phyloP scores from a whole-genome alignment of 495 filamentous ascomycete genomes.

The Neurospora sp. region DNA sequence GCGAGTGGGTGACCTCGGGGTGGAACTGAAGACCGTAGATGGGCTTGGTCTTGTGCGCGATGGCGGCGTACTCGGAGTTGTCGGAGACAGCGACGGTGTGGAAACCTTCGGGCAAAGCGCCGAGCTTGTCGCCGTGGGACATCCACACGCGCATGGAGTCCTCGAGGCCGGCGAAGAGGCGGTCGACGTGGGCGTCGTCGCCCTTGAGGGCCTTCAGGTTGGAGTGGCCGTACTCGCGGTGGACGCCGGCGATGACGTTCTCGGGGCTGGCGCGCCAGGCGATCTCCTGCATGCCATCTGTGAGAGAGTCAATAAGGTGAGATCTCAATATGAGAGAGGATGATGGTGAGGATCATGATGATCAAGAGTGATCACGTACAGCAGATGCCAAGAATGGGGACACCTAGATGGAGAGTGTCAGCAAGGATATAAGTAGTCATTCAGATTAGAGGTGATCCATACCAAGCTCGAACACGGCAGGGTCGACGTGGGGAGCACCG shows the following conservation, averaged over 20 bases:
- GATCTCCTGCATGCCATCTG: conserved; percentile 48
- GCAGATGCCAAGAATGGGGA: conserved; percentile 49
- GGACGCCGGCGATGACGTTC: conserved; percentile 63
- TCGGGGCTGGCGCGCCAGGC: conserved; percentile 58
- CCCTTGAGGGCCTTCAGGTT: conserved; percentile 34
- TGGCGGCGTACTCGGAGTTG: conserved; percentile 69
- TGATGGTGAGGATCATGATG: too few species aligned
- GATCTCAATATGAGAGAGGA: too few species aligned
- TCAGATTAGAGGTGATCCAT: conserved; percentile 40
- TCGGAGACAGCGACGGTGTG: conserved; percentile 57
- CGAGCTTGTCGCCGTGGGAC: conserved; percentile 81
- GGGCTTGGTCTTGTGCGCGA: conserved; percentile 60
- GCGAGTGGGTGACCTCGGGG: conserved; percentile 70
- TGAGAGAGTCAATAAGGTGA: not conserved
- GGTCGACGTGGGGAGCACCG: conserved; percentile 46
- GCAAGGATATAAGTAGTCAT: not conserved
- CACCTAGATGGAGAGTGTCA: conserved; percentile 2
- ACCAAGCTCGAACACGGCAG: conserved; percentile 65
- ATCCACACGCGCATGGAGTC: conserved; percentile 62
- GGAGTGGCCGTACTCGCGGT: conserved; percentile 34
- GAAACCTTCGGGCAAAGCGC: conserved; percentile 59
- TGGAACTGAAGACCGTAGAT: conserved; percentile 78
- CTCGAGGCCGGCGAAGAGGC: conserved; percentile 60
- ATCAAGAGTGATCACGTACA: conserved; percentile 35
- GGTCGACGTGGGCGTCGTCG: conserved; percentile 49